Evolutionary conservation across 441 rosid species (phyloP), one percentile per base, ranked within the genome.

Genomic region (Adansonia gregorii): DNA sequence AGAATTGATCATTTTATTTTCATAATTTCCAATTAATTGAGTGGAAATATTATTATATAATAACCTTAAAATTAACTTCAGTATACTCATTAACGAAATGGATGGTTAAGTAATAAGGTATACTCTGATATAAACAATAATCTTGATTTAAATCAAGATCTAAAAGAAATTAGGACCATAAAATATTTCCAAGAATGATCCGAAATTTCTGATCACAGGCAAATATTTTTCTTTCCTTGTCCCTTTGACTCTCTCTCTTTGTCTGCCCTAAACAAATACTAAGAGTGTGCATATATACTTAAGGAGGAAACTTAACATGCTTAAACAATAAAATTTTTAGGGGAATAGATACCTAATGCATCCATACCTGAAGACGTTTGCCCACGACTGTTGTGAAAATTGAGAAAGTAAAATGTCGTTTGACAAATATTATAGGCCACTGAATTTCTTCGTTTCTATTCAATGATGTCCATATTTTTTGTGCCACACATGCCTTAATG

Each of bases 381-480:
- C 43, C 46, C 2, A 2, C 10, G 27, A 1, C 1, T 67, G 22
- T 43, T 43, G 31, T 67, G 54, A 43, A 22, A 67, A 2, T 35
- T 65, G 68, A 39, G 48, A 65, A 64, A 35, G 11, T 35, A 35
- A 35, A 39, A 35, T 65, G 68, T 39, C 24, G 41, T 7, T 35
- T 35, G 10, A 27, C 5, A 60, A 24, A n/a, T 20, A 17, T 31
- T 22, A 48, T 22, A 20, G 9, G 58, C 58, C 73, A 22, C 10
- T 68, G 56, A 27, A 48, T 48, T 46, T 67, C 9, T 46, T 46
- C 17, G 24, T 19, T 67, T 45, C 8, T 68, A 1, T 68, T 20
- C 72, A 46, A 11, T 67, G 39, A 46, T 69, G 58, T 69, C 43
- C 22, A 39, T 66, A 66, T 24, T 20, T 22, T 70, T 41, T 14